Percentiles rank a stretch among this genome's conserved stretches.
Evolutionary conservation across 257 asterid genomes (phyloP).

Genomic region (Gardenia jasminoides): DNA sequence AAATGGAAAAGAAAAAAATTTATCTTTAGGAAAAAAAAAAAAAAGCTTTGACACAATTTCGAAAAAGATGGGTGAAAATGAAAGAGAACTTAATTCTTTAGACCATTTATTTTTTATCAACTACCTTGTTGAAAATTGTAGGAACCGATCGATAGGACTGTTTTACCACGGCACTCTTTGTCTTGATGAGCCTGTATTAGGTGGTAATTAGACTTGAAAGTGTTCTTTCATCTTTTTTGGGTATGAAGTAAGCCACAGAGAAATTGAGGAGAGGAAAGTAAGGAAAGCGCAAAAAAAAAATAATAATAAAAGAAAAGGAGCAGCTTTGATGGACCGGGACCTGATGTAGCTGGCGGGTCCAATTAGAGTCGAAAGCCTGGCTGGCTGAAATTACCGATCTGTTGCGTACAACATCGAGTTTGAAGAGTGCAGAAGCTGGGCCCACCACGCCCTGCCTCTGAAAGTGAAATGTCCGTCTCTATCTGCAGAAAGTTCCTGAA

Average conservation of each 20-base stretch:
- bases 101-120: conserved; percentile 5
- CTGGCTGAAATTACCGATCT: not conserved
- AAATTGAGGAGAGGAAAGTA: too few species aligned
- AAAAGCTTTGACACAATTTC: too few species aligned
- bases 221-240: not conserved
- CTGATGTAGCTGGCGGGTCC: not conserved
- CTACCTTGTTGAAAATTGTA: not conserved
- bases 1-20: not conserved
- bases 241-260: not conserved
- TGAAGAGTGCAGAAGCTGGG: conserved; percentile 11
- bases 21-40: too few species aligned
- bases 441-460: not conserved
- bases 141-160: not conserved
- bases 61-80: not conserved
- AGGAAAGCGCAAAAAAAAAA: too few species aligned
- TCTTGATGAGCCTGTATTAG: not conserved
- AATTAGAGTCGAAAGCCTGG: too few species aligned
- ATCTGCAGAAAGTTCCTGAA: conserved; percentile 15
- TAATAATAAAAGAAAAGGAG: too few species aligned
- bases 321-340: not conserved
- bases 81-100: not conserved
- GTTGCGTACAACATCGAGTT: not conserved
- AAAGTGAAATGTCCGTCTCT: not conserved
- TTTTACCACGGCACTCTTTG: not conserved
- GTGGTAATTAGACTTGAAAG: not conserved